phyloP scores from a whole-genome alignment of 495 filamentous ascomycete genomes.

The Aspergillus affinis region DNA sequence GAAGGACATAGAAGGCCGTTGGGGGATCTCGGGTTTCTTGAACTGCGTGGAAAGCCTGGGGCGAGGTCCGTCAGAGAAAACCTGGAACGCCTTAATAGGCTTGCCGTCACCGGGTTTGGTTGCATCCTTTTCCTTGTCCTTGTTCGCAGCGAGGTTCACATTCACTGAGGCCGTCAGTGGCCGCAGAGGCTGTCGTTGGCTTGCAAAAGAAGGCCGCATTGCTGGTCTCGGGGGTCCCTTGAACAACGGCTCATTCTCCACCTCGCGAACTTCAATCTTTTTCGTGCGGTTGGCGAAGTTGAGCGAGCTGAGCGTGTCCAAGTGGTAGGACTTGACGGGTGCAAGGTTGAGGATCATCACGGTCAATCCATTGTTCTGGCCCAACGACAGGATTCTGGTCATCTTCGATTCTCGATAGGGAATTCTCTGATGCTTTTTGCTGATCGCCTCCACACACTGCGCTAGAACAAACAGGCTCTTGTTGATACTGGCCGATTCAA shows the following conservation, averaged over 20 bases:
- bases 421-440: slow-evolving; percentile 73
- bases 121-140: slow-evolving; percentile 41
- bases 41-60: slow-evolving; percentile 38
- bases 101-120: slow-evolving; percentile 58
- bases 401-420: slow-evolving; percentile 96
- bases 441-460: slow-evolving; percentile 95
- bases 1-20: slow-evolving; percentile 43
- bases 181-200: slow-evolving; percentile 72
- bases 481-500: slow-evolving; percentile 98
- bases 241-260: slow-evolving; percentile 89
- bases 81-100: slow-evolving; percentile 75
- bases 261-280: slow-evolving; percentile 91
- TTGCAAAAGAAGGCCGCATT: slow-evolving; percentile 40
- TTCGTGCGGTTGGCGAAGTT: slow-evolving; percentile 96
- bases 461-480: slow-evolving; percentile 94
- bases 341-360: slow-evolving; percentile 97
- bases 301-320: slow-evolving; percentile 90
- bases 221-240: slow-evolving; percentile 62
- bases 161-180: slow-evolving; percentile 64
- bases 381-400: slow-evolving; percentile 89
- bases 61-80: slow-evolving; percentile 72
- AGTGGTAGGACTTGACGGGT: slow-evolving; percentile 79
- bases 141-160: slow-evolving; percentile 51
- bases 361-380: slow-evolving; percentile 93
- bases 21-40: slow-evolving; percentile 39